Conservation (phyloP, 192 early-diverging fungal genomes). For the Bifiguratus adelaidae region DNA sequence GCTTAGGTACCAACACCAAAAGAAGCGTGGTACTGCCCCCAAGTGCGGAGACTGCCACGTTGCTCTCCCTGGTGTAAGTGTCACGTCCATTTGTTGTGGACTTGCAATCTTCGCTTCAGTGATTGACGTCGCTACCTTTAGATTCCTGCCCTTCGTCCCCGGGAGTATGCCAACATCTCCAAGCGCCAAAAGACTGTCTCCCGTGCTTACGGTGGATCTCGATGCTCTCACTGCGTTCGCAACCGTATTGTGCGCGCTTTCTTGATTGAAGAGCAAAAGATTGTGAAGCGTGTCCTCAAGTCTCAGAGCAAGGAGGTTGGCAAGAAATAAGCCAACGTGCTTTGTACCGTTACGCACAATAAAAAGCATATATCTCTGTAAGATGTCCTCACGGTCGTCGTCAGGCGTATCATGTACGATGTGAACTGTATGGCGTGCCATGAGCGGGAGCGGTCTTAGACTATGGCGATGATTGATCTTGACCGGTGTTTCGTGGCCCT, state of each 20-base stretch:
- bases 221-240: conserved; percentile 72
- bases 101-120: background rate
- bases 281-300: conserved; percentile 99
- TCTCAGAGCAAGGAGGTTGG: conserved; percentile 41
- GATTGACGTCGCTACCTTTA: background rate
- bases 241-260: conserved; percentile 94
- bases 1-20: conserved; percentile 83
- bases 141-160: conserved; percentile 73
- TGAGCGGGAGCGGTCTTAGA: too few relatives aligned
- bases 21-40: conserved; percentile 85
- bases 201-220: conserved; percentile 96
- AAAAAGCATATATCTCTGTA: too few relatives aligned
- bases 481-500: too few relatives aligned
- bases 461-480: too few relatives aligned
- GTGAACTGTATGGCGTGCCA: too few relatives aligned
- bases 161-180: conserved; percentile 82
- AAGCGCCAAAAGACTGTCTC: conserved; percentile 88
- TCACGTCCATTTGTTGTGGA: background rate
- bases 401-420: too few relatives aligned
- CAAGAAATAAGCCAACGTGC: too few relatives aligned
- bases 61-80: conserved; percentile 76
- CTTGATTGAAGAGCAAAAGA: conserved; percentile 99
- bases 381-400: too few relatives aligned
- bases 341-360: too few relatives aligned
- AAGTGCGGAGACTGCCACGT: conserved; percentile 97